phyloP scores from a whole-genome alignment of 192 early-diverging fungal genomes.

The Allomyces macrogynus region DNA sequence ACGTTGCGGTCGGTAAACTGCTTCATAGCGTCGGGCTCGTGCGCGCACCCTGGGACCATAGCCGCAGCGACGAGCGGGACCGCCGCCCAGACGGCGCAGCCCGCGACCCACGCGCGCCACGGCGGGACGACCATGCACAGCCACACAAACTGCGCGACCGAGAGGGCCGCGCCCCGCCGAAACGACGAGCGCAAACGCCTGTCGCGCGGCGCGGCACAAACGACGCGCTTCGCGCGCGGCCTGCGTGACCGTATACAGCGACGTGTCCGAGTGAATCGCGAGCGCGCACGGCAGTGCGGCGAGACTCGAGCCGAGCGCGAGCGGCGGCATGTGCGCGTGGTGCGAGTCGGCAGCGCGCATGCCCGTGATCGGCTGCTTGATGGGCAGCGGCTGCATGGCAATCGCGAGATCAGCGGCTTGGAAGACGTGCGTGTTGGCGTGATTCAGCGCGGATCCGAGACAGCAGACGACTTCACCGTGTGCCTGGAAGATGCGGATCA shows the following conservation, averaged over 20 bases:
- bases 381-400: constrained; percentile 60
- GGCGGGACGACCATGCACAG: constrained; percentile 37
- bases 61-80: neutral
- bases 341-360: constrained; percentile 17
- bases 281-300: constrained; percentile 75
- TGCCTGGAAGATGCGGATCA: constrained; percentile 90
- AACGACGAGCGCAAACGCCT: constrained; percentile 19
- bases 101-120: neutral
- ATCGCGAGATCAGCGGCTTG: constrained; percentile 64
- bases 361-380: constrained; percentile 15
- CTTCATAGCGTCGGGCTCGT: neutral
- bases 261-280: constrained; percentile 81
- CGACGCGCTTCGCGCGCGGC: constrained; percentile 78
- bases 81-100: neutral
- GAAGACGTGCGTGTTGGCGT: constrained; percentile 68
- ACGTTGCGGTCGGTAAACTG: constrained; percentile 39
- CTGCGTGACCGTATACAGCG: constrained; percentile 85
- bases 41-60: neutral
- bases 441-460: constrained; percentile 79
- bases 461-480: constrained; percentile 92
- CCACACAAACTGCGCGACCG: constrained; percentile 61
- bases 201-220: constrained; percentile 37
- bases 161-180: neutral
- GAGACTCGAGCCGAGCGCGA: constrained; percentile 64
- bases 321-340: constrained; percentile 28